phyloP scores from a whole-genome alignment of 768 basidiomycete genomes.

The Clavulina sp. region DNA sequence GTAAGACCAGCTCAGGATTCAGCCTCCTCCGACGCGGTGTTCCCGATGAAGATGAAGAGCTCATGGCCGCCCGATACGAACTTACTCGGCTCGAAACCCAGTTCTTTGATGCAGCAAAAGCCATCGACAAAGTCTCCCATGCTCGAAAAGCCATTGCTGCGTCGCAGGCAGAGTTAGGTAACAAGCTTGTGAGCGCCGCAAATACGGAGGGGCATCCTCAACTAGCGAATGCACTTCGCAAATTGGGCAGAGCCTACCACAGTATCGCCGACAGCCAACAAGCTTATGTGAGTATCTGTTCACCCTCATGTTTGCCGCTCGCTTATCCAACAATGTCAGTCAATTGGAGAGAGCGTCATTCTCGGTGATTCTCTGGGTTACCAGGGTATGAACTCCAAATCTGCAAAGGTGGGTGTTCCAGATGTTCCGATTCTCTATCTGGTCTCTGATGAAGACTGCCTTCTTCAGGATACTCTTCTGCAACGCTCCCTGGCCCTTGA shows the following conservation, averaged over 20 bases:
- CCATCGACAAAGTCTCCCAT: slow-evolving; percentile 70
- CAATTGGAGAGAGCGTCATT: slow-evolving; percentile 87
- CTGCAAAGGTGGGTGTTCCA: slow-evolving; percentile 45
- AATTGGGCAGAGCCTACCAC: slow-evolving; percentile 77
- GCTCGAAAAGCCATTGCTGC: slow-evolving; percentile 69
- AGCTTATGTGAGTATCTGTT: slow-evolving; percentile 34
- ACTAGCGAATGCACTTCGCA: slow-evolving; percentile 65
- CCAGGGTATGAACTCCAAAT: slow-evolving; percentile 90
- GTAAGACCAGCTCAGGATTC: slow-evolving; percentile 59
- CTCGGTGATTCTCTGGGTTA: slow-evolving; percentile 93
- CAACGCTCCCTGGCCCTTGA: slow-evolving; percentile 84
- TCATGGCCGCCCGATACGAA: slow-evolving; percentile 79
- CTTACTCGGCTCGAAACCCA: slow-evolving; percentile 81
- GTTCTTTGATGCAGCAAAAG: slow-evolving; percentile 84
- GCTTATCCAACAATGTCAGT: slow-evolving; percentile 17
- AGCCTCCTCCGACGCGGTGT: slow-evolving; percentile 60
- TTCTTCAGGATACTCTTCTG: slow-evolving; percentile 49
- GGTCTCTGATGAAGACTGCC: neutral
- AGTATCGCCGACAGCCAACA: slow-evolving; percentile 75
- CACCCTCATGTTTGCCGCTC: slow-evolving; percentile 1
- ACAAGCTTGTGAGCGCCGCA: slow-evolving; percentile 74
- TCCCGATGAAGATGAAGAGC: slow-evolving; percentile 87
- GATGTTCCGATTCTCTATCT: neutral
- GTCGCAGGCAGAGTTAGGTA: slow-evolving; percentile 81
- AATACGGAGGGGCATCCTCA: slow-evolving; percentile 78